Conservation (phyloP, 305 asterid species). For the Coffea humblotiana region DNA sequence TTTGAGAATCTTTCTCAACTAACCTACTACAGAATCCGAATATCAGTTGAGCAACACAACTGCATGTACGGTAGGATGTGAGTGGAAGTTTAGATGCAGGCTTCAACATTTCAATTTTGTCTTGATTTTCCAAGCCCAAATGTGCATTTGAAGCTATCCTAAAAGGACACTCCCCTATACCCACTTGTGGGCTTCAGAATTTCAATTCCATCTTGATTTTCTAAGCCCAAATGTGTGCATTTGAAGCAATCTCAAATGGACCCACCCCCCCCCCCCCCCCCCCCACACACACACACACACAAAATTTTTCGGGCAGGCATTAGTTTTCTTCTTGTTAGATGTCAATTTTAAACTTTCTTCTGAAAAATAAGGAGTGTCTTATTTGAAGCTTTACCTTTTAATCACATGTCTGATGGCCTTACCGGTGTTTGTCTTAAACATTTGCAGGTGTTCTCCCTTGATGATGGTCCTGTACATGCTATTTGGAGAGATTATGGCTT, state of each 20-base stretch:
- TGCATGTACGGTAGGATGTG: not conserved
- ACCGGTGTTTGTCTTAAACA: conserved; percentile 11
- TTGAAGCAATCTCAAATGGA: not conserved
- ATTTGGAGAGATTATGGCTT: conserved; percentile 63
- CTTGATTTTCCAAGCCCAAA: not conserved
- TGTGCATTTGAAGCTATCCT: not conserved
- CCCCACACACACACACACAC: not conserved
- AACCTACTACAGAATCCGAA: not conserved
- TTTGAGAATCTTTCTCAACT: not conserved
- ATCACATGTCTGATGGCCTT: not conserved
- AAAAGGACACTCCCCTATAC: not conserved
- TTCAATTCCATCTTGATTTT: not conserved
- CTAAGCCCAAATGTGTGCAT: not conserved
- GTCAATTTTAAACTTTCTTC: not conserved
- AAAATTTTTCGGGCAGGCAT: not conserved
- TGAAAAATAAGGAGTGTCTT: not conserved
- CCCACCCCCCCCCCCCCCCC: not conserved
- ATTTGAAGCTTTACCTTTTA: not conserved
- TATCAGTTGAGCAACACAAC: not conserved
- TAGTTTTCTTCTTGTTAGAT: not conserved
- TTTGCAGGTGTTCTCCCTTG: conserved; percentile 72
- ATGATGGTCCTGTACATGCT: conserved; percentile 64
- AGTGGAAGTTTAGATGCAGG: not conserved
- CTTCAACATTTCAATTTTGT: not conserved
- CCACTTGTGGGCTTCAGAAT: too few relatives aligned